These are phyloP conservation scores for Solanum virginianum DNA, from an alignment of 257 asterid species.

Conservation along the genomic window DNA sequence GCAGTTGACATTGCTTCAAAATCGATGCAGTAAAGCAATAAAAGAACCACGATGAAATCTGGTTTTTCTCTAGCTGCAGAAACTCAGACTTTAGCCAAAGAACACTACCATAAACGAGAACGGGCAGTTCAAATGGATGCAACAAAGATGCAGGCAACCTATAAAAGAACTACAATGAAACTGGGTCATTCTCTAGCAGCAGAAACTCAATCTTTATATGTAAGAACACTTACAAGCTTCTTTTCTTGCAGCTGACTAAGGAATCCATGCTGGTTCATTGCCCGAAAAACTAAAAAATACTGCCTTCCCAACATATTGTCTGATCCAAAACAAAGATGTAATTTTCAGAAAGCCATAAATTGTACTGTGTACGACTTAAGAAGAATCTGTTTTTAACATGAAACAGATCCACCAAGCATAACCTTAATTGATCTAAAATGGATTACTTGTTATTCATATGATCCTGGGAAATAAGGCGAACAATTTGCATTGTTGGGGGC, in stretches of 20 bases:
- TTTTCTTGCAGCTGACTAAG: conserved; percentile 98
- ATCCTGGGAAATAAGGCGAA: conserved; percentile 95
- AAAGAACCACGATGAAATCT: background rate
- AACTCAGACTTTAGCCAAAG: background rate
- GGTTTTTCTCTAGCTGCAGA: background rate
- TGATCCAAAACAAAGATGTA: conserved; percentile 10
- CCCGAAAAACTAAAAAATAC: conserved; percentile 95
- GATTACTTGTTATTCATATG: conserved; percentile 99
- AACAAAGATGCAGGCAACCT: background rate
- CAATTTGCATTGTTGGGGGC: conserved; percentile 95
- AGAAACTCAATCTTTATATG: background rate
- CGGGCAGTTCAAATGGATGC: background rate
- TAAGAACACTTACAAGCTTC: conserved; percentile 73
- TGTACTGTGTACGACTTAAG: background rate
- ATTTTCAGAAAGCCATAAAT: background rate
- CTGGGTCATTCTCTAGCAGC: background rate
- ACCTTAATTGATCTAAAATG: background rate
- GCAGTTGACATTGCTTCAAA: background rate
- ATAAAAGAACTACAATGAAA: background rate
- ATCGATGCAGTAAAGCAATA: background rate
- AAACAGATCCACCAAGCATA: background rate
- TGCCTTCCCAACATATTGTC: conserved; percentile 96
- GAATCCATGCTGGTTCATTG: conserved; percentile 98
- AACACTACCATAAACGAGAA: background rate
- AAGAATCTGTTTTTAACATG: background rate